These are phyloP conservation scores for Phoenix dactylifera DNA, from an alignment of 176 grass and related monocot species.

Conservation along the genomic window DNA sequence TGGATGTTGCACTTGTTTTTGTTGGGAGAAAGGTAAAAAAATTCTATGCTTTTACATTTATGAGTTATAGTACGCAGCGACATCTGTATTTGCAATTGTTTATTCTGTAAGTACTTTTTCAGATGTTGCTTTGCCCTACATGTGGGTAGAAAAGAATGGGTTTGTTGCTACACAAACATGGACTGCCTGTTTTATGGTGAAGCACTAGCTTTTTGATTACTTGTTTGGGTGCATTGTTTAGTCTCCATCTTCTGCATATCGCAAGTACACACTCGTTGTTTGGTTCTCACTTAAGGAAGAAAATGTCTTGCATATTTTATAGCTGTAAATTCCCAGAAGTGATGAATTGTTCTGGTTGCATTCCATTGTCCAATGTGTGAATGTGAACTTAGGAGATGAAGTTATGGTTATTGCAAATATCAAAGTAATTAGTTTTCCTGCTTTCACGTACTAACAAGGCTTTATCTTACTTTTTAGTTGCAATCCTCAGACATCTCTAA, in stretches of 20 bases:
- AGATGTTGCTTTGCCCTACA: not conserved
- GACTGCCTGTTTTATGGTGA: too few relatives aligned
- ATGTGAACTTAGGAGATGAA: not conserved
- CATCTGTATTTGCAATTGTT: not conserved
- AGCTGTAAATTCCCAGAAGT: too few relatives aligned
- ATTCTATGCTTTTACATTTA: not conserved
- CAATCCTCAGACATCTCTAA: conserved; percentile 78
- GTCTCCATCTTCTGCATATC: too few relatives aligned
- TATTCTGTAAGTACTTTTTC: not conserved
- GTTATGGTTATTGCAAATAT: not conserved
- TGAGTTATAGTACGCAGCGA: not conserved
- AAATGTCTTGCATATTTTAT: too few relatives aligned
- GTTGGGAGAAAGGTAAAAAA: conserved; percentile 65
- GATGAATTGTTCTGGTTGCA: too few relatives aligned
- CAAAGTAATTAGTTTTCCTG: not conserved
- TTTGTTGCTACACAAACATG: too few relatives aligned
- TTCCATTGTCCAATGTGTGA: too few relatives aligned
- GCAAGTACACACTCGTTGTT: too few relatives aligned
- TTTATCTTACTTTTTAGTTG: conserved; percentile 41
- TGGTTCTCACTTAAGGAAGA: too few relatives aligned
- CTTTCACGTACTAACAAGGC: not conserved
- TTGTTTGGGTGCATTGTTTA: too few relatives aligned
- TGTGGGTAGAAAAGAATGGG: too few relatives aligned
- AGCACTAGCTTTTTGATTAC: too few relatives aligned
- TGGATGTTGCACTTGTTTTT: conserved; percentile 76